Percentiles rank a stretch among this genome's conserved stretches.
phyloP scores from a whole-genome alignment of 108 stramenopile species.

The Cyclotella kingstonii region DNA sequence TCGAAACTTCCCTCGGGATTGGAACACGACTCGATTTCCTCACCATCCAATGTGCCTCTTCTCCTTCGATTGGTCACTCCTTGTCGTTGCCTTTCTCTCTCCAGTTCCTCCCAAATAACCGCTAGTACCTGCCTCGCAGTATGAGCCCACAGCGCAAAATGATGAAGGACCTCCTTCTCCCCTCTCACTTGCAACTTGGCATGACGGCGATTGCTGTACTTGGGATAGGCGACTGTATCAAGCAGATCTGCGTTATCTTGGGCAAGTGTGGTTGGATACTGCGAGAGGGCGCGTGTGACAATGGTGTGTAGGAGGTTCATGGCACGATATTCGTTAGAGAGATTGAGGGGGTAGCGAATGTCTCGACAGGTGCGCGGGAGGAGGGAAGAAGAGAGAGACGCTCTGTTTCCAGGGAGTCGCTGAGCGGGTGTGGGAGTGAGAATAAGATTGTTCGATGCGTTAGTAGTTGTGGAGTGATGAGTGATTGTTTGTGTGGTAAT shows the following conservation, averaged over 20 bases:
- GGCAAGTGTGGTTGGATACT: constrained; percentile 80
- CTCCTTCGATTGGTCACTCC: constrained; percentile 40
- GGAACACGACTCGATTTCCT: neutral
- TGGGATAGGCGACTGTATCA: constrained; percentile 62
- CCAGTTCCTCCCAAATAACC: constrained; percentile 68
- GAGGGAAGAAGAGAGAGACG: constrained; percentile 12
- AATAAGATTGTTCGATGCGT: too few species aligned
- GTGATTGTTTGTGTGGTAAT: constrained; percentile 36
- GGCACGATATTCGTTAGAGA: constrained; percentile 79
- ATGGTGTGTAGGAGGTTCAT: constrained; percentile 68
- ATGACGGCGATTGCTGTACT: constrained; percentile 83
- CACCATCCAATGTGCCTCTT: constrained; percentile 22
- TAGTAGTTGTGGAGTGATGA: neutral
- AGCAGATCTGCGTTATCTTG: constrained; percentile 68
- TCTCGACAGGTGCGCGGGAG: constrained; percentile 75
- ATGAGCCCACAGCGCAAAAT: constrained; percentile 73
- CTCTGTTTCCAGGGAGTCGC: constrained; percentile 24
- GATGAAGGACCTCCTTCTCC: constrained; percentile 89
- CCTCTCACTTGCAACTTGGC: constrained; percentile 88
- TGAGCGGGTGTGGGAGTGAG: too few species aligned
- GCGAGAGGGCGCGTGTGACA: constrained; percentile 49
- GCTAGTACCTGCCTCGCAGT: constrained; percentile 76
- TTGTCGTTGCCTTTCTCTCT: constrained; percentile 41
- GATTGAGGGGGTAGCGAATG: constrained; percentile 74
- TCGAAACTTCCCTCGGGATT: constrained; percentile 59